Conservation (phyloP, 768 basidiomycete genomes). For the Amanita subjunquillea region DNA sequence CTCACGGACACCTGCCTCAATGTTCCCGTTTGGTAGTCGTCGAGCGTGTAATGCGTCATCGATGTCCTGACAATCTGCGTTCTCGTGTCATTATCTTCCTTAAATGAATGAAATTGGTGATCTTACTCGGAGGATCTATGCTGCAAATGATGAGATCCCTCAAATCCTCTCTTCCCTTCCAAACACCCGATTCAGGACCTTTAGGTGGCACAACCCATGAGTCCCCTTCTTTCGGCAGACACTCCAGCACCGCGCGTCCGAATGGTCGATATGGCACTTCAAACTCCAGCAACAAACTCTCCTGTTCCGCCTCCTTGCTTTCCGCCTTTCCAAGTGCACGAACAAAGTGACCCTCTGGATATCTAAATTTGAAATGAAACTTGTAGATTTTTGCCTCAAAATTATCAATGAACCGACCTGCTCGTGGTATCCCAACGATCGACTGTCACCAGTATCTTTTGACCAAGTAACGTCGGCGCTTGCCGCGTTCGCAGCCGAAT, state of each 20-base stretch:
- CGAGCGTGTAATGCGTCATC: slow-evolving; percentile 95
- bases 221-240: slow-evolving; percentile 84
- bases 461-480: slow-evolving; percentile 75
- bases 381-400: neutral
- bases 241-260: slow-evolving; percentile 88
- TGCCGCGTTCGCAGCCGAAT: slow-evolving; percentile 94
- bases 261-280: slow-evolving; percentile 96
- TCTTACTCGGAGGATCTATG: slow-evolving; percentile 87
- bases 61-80: slow-evolving; percentile 87
- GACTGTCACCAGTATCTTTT: slow-evolving; percentile 94
- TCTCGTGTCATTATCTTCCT: neutral
- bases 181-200: slow-evolving; percentile 29
- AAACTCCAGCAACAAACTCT: slow-evolving; percentile 86
- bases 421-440: slow-evolving; percentile 86
- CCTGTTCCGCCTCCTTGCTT: slow-evolving; percentile 93
- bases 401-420: slow-evolving; percentile 19
- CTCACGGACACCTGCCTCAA: slow-evolving; percentile 97
- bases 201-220: slow-evolving; percentile 88
- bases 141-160: slow-evolving; percentile 83
- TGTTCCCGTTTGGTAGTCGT: slow-evolving; percentile 80
- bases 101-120: neutral
- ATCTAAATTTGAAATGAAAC: slow-evolving; percentile 17
- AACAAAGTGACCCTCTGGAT: slow-evolving; percentile 97
- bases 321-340: slow-evolving; percentile 85
- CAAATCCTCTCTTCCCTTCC: slow-evolving; percentile 84